Percentiles rank a stretch among this genome's conserved stretches.
phyloP scores from a whole-genome alignment of 805 yeast species.

The Candida pseudoglaebosa region DNA sequence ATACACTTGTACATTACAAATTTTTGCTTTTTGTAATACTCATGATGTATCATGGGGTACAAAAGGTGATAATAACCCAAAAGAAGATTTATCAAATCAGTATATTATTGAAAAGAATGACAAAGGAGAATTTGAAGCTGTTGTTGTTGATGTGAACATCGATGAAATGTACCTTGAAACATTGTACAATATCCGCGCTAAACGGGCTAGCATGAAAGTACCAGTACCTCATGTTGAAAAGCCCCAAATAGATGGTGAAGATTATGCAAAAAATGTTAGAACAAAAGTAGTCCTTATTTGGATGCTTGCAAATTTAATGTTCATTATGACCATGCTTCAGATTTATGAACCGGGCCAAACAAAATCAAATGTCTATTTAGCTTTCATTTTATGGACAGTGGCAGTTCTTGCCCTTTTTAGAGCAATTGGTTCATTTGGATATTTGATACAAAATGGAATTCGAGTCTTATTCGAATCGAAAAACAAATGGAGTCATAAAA shows the following conservation, averaged over 20 bases:
- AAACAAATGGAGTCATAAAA: conserved; percentile 39
- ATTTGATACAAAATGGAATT: conserved; percentile 44
- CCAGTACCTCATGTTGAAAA: conserved; percentile 28
- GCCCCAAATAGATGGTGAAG: conserved; percentile 49
- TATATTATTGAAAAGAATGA: conserved; percentile 80
- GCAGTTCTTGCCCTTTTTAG: conserved; percentile 80
- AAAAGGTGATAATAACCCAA: conserved; percentile 80
- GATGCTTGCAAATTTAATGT: conserved; percentile 77
- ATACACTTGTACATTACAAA: conserved; percentile 87
- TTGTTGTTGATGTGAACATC: conserved; percentile 78
- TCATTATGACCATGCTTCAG: conserved; percentile 85
- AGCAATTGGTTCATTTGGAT: conserved; percentile 76
- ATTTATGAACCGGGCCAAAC: conserved; percentile 66
- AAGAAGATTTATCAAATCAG: conserved; percentile 63
- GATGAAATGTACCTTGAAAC: conserved; percentile 80
- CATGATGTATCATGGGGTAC: conserved; percentile 99
- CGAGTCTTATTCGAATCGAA: conserved; percentile 35
- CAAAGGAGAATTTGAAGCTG: conserved; percentile 73
- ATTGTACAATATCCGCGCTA: conserved; percentile 65
- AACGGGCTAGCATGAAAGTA: conserved; percentile 57
- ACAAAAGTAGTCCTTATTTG: conserved; percentile 94
- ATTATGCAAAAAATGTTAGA: conserved; percentile 91
- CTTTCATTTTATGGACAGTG: conserved; percentile 87
- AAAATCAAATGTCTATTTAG: conserved; percentile 62
- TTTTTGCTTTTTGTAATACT: conserved; percentile 95